Evolutionary conservation across 306 rosid species (phyloP).

Genomic region (Cucurbita ficifolia): DNA sequence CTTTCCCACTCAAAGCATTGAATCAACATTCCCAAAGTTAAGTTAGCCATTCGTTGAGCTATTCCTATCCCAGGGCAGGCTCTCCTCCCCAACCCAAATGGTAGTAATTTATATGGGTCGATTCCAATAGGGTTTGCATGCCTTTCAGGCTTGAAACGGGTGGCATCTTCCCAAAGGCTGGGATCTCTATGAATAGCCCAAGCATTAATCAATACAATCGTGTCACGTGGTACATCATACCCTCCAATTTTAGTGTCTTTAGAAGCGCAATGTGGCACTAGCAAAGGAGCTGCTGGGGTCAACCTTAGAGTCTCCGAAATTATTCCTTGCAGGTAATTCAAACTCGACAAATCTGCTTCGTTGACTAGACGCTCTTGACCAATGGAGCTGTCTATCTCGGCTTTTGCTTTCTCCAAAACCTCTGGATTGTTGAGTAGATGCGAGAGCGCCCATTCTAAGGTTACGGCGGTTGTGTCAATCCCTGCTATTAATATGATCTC

Average conservation of each 20-base stretch:
- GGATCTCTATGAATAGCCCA: slow-evolving; percentile 3
- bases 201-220: not conserved
- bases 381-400: not conserved
- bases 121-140: not conserved
- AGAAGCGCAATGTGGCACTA: not conserved
- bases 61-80: not conserved
- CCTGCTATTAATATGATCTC: not conserved
- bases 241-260: not conserved
- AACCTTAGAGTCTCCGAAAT: not conserved
- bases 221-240: not conserved
- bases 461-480: not conserved
- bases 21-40: not conserved
- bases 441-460: not conserved
- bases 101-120: not conserved
- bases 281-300: not conserved
- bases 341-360: not conserved
- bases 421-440: not conserved
- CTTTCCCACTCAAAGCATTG: slow-evolving; percentile 3
- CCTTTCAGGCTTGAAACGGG: not conserved
- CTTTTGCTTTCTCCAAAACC: not conserved
- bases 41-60: not conserved
- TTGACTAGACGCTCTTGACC: not conserved
- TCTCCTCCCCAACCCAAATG: slow-evolving; percentile 3
- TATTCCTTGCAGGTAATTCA: not conserved
- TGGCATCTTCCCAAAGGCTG: not conserved